These are phyloP conservation scores for Patellifolia procumbens DNA, from an alignment of 179 eudicot genomes.

Conservation along the genomic window DNA sequence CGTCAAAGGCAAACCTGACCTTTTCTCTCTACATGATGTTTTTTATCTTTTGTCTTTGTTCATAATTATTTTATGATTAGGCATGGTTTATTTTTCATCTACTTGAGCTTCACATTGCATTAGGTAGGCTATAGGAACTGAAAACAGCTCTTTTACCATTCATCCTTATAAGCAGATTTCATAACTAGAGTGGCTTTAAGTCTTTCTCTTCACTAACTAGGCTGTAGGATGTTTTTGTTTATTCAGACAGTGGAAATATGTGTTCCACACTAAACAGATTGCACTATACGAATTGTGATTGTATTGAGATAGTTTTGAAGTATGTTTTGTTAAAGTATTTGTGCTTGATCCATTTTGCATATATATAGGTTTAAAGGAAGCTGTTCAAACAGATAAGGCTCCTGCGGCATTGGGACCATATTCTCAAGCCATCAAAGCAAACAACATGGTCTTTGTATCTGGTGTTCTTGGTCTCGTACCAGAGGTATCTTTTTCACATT, in stretches of 20 bases:
- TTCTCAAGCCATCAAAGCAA: conserved; percentile 95
- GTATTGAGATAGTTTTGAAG: background rate
- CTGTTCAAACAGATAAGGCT: conserved; percentile 80
- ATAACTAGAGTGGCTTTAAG: background rate
- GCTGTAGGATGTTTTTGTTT: background rate
- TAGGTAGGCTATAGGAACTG: background rate
- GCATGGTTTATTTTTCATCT: background rate
- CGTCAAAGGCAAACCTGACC: background rate
- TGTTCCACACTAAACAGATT: background rate
- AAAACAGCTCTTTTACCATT: background rate
- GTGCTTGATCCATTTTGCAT: conserved; percentile 16
- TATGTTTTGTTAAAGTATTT: background rate
- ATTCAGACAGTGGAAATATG: background rate
- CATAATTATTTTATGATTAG: too few relatives aligned
- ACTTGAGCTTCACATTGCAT: background rate
- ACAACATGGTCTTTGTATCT: conserved; percentile 79
- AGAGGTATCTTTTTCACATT: conserved; percentile 49
- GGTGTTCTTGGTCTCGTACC: conserved; percentile 96
- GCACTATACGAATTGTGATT: background rate
- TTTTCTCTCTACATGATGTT: background rate
- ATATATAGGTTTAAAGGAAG: conserved; percentile 74
- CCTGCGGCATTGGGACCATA: conserved; percentile 98
- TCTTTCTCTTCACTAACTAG: background rate
- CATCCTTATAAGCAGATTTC: background rate
- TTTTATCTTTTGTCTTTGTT: background rate